Evolutionary conservation across 257 asterid genomes (phyloP).

Genomic region (Solanum pinnatisectum): DNA sequence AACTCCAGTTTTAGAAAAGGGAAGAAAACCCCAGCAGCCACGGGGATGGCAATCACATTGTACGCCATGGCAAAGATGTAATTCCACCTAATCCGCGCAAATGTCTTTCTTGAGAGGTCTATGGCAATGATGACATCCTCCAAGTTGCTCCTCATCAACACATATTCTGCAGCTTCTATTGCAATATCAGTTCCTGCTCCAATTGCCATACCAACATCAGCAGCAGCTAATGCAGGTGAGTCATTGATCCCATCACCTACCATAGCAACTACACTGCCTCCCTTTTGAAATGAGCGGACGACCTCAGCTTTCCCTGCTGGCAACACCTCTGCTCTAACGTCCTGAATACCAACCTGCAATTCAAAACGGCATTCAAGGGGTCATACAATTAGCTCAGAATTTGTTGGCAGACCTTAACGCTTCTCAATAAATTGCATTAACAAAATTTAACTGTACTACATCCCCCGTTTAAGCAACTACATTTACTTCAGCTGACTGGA

Average conservation of each 20-base stretch:
- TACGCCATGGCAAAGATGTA: constrained; percentile 87
- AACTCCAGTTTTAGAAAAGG: constrained; percentile 57
- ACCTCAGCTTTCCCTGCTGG: constrained; percentile 99
- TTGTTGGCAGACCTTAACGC: background rate
- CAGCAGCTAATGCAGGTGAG: constrained; percentile 97
- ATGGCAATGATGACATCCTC: constrained; percentile 97
- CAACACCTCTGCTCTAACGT: constrained; percentile 95
- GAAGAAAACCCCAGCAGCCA: constrained; percentile 81
- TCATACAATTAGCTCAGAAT: background rate
- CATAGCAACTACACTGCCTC: constrained; percentile 87
- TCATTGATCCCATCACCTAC: constrained; percentile 98
- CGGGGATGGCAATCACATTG: constrained; percentile 72
- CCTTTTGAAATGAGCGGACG: constrained; percentile 64
- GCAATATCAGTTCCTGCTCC: constrained; percentile 99
- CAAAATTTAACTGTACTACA: background rate
- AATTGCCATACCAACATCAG: constrained; percentile 98
- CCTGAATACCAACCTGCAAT: constrained; percentile 82
- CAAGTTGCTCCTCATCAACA: constrained; percentile 79
- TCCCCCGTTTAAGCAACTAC: background rate
- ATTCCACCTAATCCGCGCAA: constrained; percentile 64
- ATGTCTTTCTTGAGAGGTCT: constrained; percentile 86
- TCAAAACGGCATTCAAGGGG: background rate
- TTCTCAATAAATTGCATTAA: background rate
- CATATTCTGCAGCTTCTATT: constrained; percentile 94
- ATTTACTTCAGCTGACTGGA: background rate